A percentile compares a stretch with the other conserved stretches of the same genome.
Conservation (phyloP, 768 basidiomycete genomes). For the Lactarius vividus region DNA sequence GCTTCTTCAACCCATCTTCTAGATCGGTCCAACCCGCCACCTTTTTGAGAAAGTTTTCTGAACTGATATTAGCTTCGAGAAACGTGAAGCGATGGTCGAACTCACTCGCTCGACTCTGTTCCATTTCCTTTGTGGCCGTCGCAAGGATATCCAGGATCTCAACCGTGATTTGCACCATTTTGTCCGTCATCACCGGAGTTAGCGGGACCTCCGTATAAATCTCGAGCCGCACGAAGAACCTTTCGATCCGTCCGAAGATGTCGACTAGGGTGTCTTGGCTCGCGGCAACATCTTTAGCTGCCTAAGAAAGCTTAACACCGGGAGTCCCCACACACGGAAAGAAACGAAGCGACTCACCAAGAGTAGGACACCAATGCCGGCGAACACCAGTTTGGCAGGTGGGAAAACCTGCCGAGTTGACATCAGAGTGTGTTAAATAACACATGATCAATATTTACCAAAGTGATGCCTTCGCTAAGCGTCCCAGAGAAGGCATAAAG, state of each 20-base stretch:
- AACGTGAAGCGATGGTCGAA: neutral
- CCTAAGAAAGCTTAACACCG: neutral
- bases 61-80: neutral
- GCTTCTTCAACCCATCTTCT: neutral
- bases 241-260: neutral
- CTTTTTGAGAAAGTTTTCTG: neutral
- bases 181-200: neutral
- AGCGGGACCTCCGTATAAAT: neutral
- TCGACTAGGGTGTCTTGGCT: neutral
- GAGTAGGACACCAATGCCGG: neutral
- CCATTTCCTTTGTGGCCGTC: neutral
- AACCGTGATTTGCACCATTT: too few species aligned
- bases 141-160: too few species aligned
- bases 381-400: neutral
- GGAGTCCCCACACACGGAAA: neutral
- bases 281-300: neutral
- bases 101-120: neutral
- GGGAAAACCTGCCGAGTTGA: neutral
- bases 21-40: neutral
- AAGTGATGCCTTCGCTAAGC: neutral
- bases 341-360: neutral
- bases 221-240: neutral
- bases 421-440: neutral
- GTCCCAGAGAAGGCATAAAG: neutral
- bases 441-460: neutral